Conservation (phyloP, 202 grass and related monocot species). For the Eragrostis tef region DNA sequence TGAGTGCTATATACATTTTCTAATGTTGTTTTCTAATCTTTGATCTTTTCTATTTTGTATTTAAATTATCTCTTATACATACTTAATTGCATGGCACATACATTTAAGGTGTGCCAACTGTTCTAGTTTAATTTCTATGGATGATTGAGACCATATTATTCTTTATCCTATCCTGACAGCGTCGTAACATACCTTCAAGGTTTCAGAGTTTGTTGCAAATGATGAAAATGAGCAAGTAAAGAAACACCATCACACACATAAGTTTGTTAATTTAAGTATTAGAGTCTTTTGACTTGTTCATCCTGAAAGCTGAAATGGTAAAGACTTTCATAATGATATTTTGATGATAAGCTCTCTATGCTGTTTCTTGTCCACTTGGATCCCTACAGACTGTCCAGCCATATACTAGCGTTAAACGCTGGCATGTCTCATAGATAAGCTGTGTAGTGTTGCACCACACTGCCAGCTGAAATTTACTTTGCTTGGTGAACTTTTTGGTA, state of each 20-base stretch:
- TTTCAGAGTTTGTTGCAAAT: constrained; percentile 23
- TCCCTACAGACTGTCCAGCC: constrained; percentile 19
- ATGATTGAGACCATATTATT: constrained; percentile 16
- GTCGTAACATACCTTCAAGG: constrained; percentile 23
- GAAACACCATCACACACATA: background rate
- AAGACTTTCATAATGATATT: constrained; percentile 17
- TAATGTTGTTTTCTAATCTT: constrained; percentile 12
- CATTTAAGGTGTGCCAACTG: constrained; percentile 23
- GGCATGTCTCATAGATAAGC: constrained; percentile 15
- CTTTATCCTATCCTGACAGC: background rate
- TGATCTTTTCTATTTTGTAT: constrained; percentile 31
- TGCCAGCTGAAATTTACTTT: constrained; percentile 7
- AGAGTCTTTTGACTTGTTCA: constrained; percentile 19
- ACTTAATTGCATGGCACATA: constrained; percentile 12
- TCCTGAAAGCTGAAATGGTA: background rate
- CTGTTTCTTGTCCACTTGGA: constrained; percentile 35
- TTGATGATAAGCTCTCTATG: constrained; percentile 21
- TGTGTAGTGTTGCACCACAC: background rate
- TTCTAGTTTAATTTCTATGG: constrained; percentile 38
- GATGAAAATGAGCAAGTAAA: constrained; percentile 34
- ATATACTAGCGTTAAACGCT: constrained; percentile 9
- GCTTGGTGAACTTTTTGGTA: background rate
- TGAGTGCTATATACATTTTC: constrained; percentile 54
- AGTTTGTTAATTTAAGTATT: constrained; percentile 11
- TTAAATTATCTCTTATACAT: constrained; percentile 1